Conservation (phyloP, 1,139 yeast species). For the Pichia sp. region DNA sequence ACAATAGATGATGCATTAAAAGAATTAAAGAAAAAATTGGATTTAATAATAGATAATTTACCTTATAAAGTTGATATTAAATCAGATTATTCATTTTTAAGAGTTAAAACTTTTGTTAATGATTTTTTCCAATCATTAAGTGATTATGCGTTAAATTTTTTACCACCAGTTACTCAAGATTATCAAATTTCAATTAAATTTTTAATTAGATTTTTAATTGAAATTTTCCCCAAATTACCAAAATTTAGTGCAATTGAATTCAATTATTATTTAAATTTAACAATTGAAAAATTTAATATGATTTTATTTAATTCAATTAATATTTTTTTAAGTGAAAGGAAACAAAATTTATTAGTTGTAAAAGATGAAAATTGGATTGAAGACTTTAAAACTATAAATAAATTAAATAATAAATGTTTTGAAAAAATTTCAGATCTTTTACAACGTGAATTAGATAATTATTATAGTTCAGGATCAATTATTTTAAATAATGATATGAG, state of each 20-base stretch:
- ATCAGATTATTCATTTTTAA: slow-evolving; percentile 80
- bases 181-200: slow-evolving; percentile 54
- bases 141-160: slow-evolving; percentile 70
- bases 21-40: slow-evolving; percentile 42
- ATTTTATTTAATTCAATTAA: slow-evolving; percentile 66
- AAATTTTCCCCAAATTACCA: slow-evolving; percentile 62
- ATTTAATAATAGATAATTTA: slow-evolving; percentile 40
- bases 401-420: slow-evolving; percentile 45
- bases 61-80: slow-evolving; percentile 71
- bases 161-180: slow-evolving; percentile 70
- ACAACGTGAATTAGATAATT: slow-evolving; percentile 31
- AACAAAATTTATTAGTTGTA: slow-evolving; percentile 33
- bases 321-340: slow-evolving; percentile 36
- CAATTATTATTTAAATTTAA: slow-evolving; percentile 63
- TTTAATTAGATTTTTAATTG: slow-evolving; percentile 55
- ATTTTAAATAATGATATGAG: slow-evolving; percentile 13
- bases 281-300: slow-evolving; percentile 71
- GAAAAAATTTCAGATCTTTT: slow-evolving; percentile 41
- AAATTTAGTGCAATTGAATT: slow-evolving; percentile 63
- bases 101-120: slow-evolving; percentile 66
- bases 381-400: slow-evolving; percentile 55
- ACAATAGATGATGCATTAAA: slow-evolving; percentile 45
- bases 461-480: slow-evolving; percentile 17
- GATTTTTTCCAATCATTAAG: slow-evolving; percentile 73
- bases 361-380: slow-evolving; percentile 47